Percentiles rank a stretch among this genome's conserved stretches.
These are phyloP conservation scores for Pseudopithomyces chartarum DNA, from an alignment of 2,329 filamentous ascomycete species.

Conservation along the genomic window DNA sequence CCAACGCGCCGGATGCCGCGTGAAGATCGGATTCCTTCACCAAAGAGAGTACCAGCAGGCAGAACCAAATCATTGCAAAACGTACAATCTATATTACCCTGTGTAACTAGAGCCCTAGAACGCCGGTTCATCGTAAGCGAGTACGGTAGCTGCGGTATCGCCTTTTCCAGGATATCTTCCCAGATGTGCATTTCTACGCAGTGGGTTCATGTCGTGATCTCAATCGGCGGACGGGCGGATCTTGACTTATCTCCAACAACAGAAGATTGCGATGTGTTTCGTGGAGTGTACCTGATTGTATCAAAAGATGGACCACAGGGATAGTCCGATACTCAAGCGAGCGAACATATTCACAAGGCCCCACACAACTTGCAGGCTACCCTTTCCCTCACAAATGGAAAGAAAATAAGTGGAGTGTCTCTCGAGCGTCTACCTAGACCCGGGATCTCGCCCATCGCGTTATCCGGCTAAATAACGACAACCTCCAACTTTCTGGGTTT, in stretches of 20 bases:
- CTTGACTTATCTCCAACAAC: too few relatives aligned
- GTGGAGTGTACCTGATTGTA: too few relatives aligned
- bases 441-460: conserved; percentile 11
- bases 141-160: not conserved
- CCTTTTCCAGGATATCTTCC: not conserved
- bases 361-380: not conserved
- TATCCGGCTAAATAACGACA: conserved; percentile 37
- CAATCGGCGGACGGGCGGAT: not conserved
- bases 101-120: not conserved
- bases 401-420: not conserved
- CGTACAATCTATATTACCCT: not conserved
- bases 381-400: not conserved
- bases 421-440: not conserved
- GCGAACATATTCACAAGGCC: too few relatives aligned
- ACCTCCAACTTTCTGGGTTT: not conserved
- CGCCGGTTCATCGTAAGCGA: not conserved
- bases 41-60: not conserved
- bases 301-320: too few relatives aligned
- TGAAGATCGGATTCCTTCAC: not conserved
- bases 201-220: not conserved
- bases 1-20: not conserved
- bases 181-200: not conserved
- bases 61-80: not conserved
- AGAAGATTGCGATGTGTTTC: too few relatives aligned
- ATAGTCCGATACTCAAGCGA: too few relatives aligned